Conservation (phyloP, 1,139 yeast species). For the Saccharomyces uvarum region DNA sequence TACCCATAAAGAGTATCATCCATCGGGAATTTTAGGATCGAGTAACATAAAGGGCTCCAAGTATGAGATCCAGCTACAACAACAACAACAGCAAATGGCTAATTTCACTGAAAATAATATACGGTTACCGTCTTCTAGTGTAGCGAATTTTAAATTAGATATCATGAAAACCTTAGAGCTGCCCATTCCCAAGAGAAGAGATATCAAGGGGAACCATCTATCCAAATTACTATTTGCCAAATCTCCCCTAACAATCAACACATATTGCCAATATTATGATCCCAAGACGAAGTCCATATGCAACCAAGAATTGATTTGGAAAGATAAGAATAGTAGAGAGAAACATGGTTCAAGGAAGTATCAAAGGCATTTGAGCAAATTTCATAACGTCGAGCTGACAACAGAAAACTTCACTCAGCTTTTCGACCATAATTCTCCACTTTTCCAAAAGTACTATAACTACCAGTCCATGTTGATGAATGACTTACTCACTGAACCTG, state of each 20-base stretch:
- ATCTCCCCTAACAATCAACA: background rate
- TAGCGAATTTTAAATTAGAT: background rate
- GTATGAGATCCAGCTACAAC: constrained; percentile 9
- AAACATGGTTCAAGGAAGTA: background rate
- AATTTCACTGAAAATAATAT: constrained; percentile 10
- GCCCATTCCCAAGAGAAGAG: background rate
- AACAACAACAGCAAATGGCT: constrained; percentile 19
- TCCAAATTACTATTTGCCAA: background rate
- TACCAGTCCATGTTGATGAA: background rate
- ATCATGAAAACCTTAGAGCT: background rate
- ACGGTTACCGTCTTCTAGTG: background rate
- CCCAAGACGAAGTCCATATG: background rate
- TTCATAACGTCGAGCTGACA: background rate
- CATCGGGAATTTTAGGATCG: background rate
- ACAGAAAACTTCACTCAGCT: background rate
- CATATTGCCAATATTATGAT: background rate
- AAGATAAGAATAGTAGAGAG: background rate
- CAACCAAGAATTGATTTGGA: background rate
- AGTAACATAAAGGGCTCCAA: background rate
- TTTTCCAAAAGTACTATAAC: background rate
- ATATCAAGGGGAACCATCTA: background rate
- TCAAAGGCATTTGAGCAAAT: background rate
- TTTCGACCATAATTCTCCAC: background rate
- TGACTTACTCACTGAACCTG: background rate
- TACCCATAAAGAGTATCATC: background rate